These are phyloP conservation scores for Xylariaceae sp. DNA, from an alignment of 2,329 filamentous ascomycete species.

Conservation along the genomic window DNA sequence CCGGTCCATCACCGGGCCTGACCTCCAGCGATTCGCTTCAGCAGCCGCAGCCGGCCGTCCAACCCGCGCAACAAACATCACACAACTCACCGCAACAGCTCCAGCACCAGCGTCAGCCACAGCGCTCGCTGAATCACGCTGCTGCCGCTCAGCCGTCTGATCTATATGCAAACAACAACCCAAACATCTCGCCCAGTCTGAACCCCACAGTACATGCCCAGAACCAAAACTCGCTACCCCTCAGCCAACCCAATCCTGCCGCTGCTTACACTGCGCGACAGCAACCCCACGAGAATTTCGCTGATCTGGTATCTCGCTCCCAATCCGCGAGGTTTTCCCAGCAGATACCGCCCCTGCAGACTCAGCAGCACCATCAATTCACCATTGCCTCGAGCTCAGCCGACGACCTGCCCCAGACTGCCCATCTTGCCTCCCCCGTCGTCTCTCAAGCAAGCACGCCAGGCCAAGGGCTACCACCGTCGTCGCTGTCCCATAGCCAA, in stretches of 20 bases:
- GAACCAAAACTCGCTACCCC: conserved; percentile 27
- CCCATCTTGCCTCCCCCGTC: conserved; percentile 23
- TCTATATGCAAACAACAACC: conserved; percentile 19
- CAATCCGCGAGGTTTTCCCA: conserved; percentile 47
- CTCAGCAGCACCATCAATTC: conserved; percentile 29
- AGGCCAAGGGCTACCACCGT: too few species aligned
- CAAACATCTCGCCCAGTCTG: conserved; percentile 19
- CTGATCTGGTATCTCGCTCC: conserved; percentile 44
- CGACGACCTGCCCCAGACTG: conserved; percentile 35
- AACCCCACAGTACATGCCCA: conserved; percentile 10
- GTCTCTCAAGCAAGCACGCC: conserved; percentile 5
- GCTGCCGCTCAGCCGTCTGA: conserved; percentile 21
- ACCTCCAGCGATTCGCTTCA: conserved; percentile 45
- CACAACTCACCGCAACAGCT: conserved; percentile 23
- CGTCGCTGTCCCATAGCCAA: conserved; percentile 18
- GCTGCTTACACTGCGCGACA: conserved; percentile 25
- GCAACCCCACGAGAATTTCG: conserved; percentile 38
- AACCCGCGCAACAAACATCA: conserved; percentile 21
- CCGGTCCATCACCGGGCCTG: conserved; percentile 32
- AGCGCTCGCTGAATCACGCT: conserved; percentile 25
- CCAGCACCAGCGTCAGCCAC: conserved; percentile 22
- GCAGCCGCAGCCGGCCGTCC: conserved; percentile 20
- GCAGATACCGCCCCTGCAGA: conserved; percentile 29
- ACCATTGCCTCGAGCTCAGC: conserved; percentile 33
- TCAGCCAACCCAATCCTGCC: conserved; percentile 33